Conservation (phyloP, 2,329 filamentous ascomycete species). For the Aureobasidium sp. region DNA sequence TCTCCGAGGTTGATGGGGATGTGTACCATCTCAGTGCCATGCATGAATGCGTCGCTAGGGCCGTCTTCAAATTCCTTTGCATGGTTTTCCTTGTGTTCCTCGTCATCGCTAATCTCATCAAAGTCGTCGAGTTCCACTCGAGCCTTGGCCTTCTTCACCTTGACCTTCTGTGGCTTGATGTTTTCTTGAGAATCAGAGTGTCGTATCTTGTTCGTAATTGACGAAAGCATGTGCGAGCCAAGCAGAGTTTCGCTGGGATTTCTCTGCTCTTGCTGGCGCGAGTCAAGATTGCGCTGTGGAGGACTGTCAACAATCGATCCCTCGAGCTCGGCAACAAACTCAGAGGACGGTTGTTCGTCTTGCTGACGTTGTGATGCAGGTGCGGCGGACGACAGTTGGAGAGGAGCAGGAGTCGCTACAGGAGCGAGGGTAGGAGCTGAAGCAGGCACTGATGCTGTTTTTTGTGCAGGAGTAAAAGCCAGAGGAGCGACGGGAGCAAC, state of each 20-base stretch:
- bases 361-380: background rate
- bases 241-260: background rate
- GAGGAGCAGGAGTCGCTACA: background rate
- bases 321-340: slow-evolving; percentile 32
- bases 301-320: slow-evolving; percentile 32
- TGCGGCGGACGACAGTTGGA: slow-evolving; percentile 3
- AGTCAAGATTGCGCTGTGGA: slow-evolving; percentile 30
- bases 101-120: slow-evolving; percentile 48
- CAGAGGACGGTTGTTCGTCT: slow-evolving; percentile 12
- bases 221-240: slow-evolving; percentile 20
- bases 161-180: slow-evolving; percentile 49
- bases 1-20: slow-evolving; percentile 23
- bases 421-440: slow-evolving; percentile 9
- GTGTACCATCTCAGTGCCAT: slow-evolving; percentile 32
- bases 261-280: background rate
- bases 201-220: slow-evolving; percentile 40
- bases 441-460: background rate
- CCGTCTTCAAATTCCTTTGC: slow-evolving; percentile 21
- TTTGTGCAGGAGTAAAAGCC: background rate
- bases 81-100: slow-evolving; percentile 29
- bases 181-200: slow-evolving; percentile 29
- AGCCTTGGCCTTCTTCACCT: slow-evolving; percentile 52
- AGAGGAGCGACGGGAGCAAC: background rate
- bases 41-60: slow-evolving; percentile 26
- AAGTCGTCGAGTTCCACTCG: slow-evolving; percentile 66